Percentiles rank a stretch among this genome's conserved stretches.
Conservation (phyloP, 2,329 filamentous ascomycete species). For the Aspergillus brasiliensis region DNA sequence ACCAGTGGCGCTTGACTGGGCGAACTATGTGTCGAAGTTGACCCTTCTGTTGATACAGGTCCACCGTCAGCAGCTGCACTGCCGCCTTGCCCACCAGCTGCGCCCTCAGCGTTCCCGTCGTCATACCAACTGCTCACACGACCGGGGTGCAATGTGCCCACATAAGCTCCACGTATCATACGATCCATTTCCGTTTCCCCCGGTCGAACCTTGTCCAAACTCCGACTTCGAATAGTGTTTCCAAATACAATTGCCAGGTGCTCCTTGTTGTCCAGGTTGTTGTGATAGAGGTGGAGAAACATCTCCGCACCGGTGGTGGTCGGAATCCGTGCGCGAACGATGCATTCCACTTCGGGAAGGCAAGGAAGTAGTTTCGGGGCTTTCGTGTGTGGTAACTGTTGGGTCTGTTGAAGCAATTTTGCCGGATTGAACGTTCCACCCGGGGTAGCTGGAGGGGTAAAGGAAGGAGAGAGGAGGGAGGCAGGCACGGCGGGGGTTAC, state of each 20-base stretch:
- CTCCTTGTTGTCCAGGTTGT: constrained; percentile 91
- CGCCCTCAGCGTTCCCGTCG: constrained; percentile 23
- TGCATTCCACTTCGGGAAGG: constrained; percentile 85
- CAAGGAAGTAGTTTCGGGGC: constrained; percentile 71
- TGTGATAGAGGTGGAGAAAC: constrained; percentile 94
- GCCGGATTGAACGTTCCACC: constrained; percentile 41
- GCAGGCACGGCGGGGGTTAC: constrained; percentile 52
- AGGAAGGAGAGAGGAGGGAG: constrained; percentile 57
- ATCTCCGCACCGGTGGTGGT: constrained; percentile 91
- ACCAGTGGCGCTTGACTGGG: constrained; percentile 67
- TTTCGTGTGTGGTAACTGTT: constrained; percentile 47
- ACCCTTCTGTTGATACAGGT: constrained; percentile 11
- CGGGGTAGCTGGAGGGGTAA: constrained; percentile 51
- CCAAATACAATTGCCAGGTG: constrained; percentile 98
- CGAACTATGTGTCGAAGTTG: constrained; percentile 21
- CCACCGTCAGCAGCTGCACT: constrained; percentile 5
- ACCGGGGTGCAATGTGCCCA: constrained; percentile 82
- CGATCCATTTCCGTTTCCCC: constrained; percentile 60
- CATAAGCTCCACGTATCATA: constrained; percentile 93
- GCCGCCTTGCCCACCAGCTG: not conserved
- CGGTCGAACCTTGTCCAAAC: constrained; percentile 52
- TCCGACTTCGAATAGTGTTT: constrained; percentile 72
- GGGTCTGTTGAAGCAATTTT: constrained; percentile 30
- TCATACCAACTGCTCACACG: constrained; percentile 73
- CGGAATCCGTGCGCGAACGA: constrained; percentile 91